Base-by-base conservation (phyloP, 164 flowering plant species). In the Kalanchoe fedtschenkoi region DNA sequence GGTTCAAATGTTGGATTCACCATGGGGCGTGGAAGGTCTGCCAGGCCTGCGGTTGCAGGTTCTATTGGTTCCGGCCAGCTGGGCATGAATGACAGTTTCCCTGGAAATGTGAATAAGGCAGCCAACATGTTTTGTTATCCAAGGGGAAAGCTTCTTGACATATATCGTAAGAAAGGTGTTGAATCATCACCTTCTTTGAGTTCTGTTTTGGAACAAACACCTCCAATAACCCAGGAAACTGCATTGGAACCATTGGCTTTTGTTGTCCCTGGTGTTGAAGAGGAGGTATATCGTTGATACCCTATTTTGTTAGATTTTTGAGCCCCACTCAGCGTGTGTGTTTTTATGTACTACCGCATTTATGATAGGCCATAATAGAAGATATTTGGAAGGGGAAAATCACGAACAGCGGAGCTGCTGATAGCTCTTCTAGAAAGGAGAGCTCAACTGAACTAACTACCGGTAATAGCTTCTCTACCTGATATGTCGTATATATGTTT, bases 141-240 rank as follows among this genome's bases (percentile, higher is more conserved):
- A 4, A 82, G 98, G 69, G 96, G 85, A 0, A 89, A 86, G 69
- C 85, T 92, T 65, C 96, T 92, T 66, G 96, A 89, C 75, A 85
- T 89, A 43, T 92, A 92, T 68, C 81, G 98, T 54, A 70, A 65
- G 61, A 81, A 81, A 58, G 81, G 77, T 68, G 63, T 70, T 61
- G 71, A 69, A 65, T 70, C 80, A 8, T 66, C 76, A 19, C 78
- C 46, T 61, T 32, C 53, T 1, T 38, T 82, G 66, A 84, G 86
- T 62, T 74, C 71, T 58, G 76, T 63, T 22, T 58, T 85, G 78
- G 89, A 83, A 60, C 80, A 87, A 63, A 65, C 66, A 32, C 71
- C 83, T 14, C 58, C 79, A 4, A 67, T 86, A 58, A 82, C 89
- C 28, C 79, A 77, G 68, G 66, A 38, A 42, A 41, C 43, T 34